Evolutionary conservation across 2,329 filamentous ascomycete genomes (phyloP), one percentile per base, ranked within the genome.

Genomic region (Rhytidhysteron rufulum): DNA sequence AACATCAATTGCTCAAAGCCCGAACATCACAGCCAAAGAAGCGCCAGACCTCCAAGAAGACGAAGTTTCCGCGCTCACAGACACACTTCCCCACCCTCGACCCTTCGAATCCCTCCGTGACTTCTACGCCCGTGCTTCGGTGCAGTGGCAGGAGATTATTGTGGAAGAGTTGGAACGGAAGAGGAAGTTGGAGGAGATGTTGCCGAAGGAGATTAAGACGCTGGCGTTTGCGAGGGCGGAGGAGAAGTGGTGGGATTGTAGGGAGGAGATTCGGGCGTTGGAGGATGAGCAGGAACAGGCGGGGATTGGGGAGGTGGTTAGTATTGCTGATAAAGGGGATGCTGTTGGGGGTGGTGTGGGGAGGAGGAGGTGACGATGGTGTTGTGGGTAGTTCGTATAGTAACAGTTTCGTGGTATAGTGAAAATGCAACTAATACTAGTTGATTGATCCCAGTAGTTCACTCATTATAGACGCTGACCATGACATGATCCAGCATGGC

Each of bases 231-330:
- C 88, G 59, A 77, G 88, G 49, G 90, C 90, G 30, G 93, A 98
- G 67, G 86, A 90, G 69, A 95, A 95, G 65, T 98, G 93, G 93
- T 98, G 93, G 93, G 93, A 96, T 73, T 89, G 85, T 61, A 79
- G 93, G 54, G 93, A 98, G 70, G 91, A 97, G 69, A 86, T 98
- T 50, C 85, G 83, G 39, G 85, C 82, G 5, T 67, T 97, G 58
- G 93, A 98, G 68, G 91, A 96, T 67, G 91, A 96, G 70, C 89
- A 97, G 71, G 91, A 96, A 67, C 90, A 86, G 35, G 88, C 89
- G 24, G 90, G 93, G 8, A 96, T 97, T 64, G 87, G 89, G 13
- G 93, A 97, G 70, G 88, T 97, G 31, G 87, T 97, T 40, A 93
- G 84, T 58, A 72, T 97, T 58, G 82, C 84, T 36, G 88, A 95